A percentile compares a stretch with the other conserved stretches of the same genome.
Conservation (phyloP, 2,329 filamentous ascomycete genomes). For the Apiospora marii region DNA sequence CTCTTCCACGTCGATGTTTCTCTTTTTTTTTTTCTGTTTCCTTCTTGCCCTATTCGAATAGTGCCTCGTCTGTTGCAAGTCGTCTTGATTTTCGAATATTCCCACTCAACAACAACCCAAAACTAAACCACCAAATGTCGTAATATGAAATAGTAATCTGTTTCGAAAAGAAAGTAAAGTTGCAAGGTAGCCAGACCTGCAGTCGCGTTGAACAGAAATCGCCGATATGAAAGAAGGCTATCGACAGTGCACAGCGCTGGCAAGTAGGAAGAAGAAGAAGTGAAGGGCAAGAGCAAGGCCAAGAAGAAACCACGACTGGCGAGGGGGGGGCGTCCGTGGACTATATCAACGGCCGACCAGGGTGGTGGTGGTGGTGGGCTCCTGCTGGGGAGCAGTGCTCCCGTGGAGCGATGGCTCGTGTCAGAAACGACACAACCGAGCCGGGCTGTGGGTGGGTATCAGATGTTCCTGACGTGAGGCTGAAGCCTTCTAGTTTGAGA, state of each 20-base stretch:
- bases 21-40: constrained; percentile 29
- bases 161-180: constrained; percentile 42
- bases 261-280: constrained; percentile 42
- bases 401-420: constrained; percentile 44
- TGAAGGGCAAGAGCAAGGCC: constrained; percentile 38
- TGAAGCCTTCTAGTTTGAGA: constrained; percentile 50
- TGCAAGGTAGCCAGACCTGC: constrained; percentile 63
- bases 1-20: constrained; percentile 28
- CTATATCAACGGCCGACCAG: constrained; percentile 27
- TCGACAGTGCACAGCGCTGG: constrained; percentile 61
- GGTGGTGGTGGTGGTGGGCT: constrained; percentile 40
- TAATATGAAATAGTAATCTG: constrained; percentile 35
- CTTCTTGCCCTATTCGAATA: constrained; percentile 23
- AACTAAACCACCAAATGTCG: constrained; percentile 30
- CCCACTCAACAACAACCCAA: constrained; percentile 22
- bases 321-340: neutral
- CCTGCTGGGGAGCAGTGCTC: constrained; percentile 37
- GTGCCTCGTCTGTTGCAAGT: neutral
- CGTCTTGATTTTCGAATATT: constrained; percentile 29
- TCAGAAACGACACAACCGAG: constrained; percentile 44
- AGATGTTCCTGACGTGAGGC: constrained; percentile 49
- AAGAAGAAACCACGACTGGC: neutral
- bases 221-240: constrained; percentile 61
- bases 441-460: constrained; percentile 46
- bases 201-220: constrained; percentile 45